Percentiles rank a stretch among this genome's conserved stretches.
Evolutionary conservation across 179 eudicot species (phyloP).

Genomic region (Spergularia azorica): DNA sequence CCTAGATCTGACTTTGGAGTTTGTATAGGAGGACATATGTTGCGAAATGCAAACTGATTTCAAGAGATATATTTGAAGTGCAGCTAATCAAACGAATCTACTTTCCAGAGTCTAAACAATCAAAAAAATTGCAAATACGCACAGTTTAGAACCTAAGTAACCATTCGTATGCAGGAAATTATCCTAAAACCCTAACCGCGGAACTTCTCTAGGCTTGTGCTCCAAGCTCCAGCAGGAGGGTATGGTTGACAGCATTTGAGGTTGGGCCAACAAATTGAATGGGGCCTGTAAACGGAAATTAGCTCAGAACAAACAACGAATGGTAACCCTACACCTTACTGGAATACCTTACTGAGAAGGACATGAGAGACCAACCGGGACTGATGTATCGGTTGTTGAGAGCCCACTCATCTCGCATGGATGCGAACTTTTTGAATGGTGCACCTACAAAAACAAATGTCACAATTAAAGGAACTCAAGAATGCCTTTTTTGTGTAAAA

Average conservation of each 20-base stretch:
- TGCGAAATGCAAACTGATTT: background rate
- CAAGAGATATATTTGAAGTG: background rate
- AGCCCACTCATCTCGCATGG: constrained; percentile 93
- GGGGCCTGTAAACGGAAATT: constrained; percentile 58
- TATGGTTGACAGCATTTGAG: constrained; percentile 65
- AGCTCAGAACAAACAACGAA: background rate
- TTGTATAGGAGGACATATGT: background rate
- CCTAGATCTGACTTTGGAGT: background rate
- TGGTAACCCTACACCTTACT: background rate
- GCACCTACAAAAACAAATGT: constrained; percentile 53
- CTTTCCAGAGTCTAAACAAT: constrained; percentile 1
- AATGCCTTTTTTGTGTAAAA: background rate
- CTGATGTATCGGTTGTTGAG: constrained; percentile 79
- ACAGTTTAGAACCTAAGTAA: background rate
- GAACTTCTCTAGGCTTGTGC: constrained; percentile 34
- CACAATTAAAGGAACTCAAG: background rate
- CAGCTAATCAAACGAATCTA: background rate
- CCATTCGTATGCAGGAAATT: background rate
- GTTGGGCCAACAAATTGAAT: constrained; percentile 80
- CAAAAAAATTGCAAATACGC: constrained; percentile 12
- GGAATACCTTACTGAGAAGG: background rate
- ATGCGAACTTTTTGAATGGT: constrained; percentile 88
- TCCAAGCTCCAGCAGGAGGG: constrained; percentile 78
- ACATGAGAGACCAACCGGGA: constrained; percentile 63
- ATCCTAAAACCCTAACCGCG: constrained; percentile 19